These are phyloP conservation scores for Leccinum imitatum DNA, from an alignment of 768 basidiomycete species.

Conservation along the genomic window DNA sequence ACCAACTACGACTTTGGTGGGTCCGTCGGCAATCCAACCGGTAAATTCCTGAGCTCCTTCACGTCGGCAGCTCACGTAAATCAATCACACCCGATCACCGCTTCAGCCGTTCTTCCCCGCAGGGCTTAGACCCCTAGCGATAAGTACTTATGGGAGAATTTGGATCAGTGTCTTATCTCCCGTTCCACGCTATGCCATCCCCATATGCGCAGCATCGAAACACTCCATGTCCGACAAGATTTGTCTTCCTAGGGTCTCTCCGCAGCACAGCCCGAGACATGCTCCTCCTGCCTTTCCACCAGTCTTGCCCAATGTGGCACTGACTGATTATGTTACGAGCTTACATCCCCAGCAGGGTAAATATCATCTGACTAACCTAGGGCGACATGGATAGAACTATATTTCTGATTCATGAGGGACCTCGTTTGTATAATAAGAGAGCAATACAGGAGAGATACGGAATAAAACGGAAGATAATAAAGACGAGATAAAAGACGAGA, in stretches of 20 bases:
- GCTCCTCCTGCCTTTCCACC: slow-evolving; percentile 7
- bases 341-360: not conserved
- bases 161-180: slow-evolving; percentile 2
- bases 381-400: not conserved
- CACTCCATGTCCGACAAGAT: not conserved
- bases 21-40: slow-evolving; percentile 15
- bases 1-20: not conserved
- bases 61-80: slow-evolving; percentile 1
- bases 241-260: not conserved
- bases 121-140: slow-evolving; percentile 7
- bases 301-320: not conserved
- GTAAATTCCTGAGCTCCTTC: slow-evolving; percentile 9
- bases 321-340: not conserved
- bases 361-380: not conserved
- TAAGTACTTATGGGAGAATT: not conserved
- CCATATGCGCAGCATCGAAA: not conserved
- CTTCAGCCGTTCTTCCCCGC: slow-evolving; percentile 6
- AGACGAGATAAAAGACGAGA: slow-evolving; percentile 10
- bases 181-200: not conserved
- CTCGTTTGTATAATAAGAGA: slow-evolving; percentile 17
- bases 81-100: not conserved
- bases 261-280: not conserved
- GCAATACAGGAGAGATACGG: slow-evolving; percentile 31
- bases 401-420: not conserved
- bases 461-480: slow-evolving; percentile 30